phyloP scores from a whole-genome alignment of 257 asterid genomes.

The Handroanthus guayacan region DNA sequence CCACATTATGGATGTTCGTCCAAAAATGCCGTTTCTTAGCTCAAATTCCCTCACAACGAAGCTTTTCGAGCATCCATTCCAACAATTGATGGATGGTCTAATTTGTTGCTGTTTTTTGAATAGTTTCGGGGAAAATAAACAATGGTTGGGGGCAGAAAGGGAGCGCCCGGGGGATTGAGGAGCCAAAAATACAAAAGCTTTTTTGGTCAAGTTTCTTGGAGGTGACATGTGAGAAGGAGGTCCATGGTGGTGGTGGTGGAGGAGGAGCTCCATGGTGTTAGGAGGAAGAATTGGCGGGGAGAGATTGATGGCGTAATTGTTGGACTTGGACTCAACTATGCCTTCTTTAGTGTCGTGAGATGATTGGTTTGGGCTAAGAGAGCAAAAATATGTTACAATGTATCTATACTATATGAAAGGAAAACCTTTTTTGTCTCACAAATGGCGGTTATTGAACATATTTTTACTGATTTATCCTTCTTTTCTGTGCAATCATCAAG shows the following conservation, averaged over 20 bases:
- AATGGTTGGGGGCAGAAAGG: slow-evolving; percentile 33
- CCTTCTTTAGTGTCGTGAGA: background rate
- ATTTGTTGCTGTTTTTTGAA: background rate
- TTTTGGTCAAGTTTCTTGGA: slow-evolving; percentile 45
- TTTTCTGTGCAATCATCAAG: too few species aligned
- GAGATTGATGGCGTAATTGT: slow-evolving; percentile 66
- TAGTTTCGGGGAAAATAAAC: slow-evolving; percentile 6
- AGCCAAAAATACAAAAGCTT: slow-evolving; percentile 45
- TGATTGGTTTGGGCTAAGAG: slow-evolving; percentile 15
- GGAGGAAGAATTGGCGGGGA: slow-evolving; percentile 85
- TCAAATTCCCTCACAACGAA: slow-evolving; percentile 27
- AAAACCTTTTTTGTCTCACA: too few species aligned
- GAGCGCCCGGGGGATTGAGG: slow-evolving; percentile 38
- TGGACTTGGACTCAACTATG: slow-evolving; percentile 42
- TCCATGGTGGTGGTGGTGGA: background rate
- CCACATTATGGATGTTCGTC: background rate
- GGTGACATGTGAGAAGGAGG: slow-evolving; percentile 47
- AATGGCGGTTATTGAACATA: too few species aligned
- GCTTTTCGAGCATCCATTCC: slow-evolving; percentile 28
- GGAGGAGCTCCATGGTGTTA: slow-evolving; percentile 49
- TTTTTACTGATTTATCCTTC: too few species aligned
- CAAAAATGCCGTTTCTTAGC: slow-evolving; percentile 6
- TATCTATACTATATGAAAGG: too few species aligned
- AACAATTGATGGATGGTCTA: slow-evolving; percentile 32
- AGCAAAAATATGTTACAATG: too few species aligned